A percentile compares a stretch with the other conserved stretches of the same genome.
phyloP scores from a whole-genome alignment of 2,329 filamentous ascomycete species.

The Alternaria infectoria region DNA sequence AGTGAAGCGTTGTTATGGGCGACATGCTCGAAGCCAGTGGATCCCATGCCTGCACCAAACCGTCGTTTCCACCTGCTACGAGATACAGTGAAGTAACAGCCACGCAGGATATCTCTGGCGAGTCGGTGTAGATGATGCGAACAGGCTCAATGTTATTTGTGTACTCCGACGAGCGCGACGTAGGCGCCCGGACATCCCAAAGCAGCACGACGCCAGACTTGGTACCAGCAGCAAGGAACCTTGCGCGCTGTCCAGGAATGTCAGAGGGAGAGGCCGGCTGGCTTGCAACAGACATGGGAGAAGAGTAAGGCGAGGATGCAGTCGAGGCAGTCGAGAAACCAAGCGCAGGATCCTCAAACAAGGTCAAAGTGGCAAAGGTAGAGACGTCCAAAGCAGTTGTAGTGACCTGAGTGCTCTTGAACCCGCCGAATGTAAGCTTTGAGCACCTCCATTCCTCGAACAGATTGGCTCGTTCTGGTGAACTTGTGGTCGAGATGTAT shows the following conservation, averaged over 20 bases:
- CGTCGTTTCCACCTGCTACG: slow-evolving; percentile 92
- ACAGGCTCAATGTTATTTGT: slow-evolving; percentile 70
- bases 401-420: slow-evolving; percentile 68
- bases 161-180: slow-evolving; percentile 61
- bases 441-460: slow-evolving; percentile 72
- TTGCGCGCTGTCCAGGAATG: slow-evolving; percentile 82
- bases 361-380: slow-evolving; percentile 71
- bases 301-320: slow-evolving; percentile 61
- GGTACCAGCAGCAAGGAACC: slow-evolving; percentile 82
- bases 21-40: slow-evolving; percentile 80
- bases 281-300: slow-evolving; percentile 59
- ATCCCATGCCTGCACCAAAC: slow-evolving; percentile 96
- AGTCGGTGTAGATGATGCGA: slow-evolving; percentile 87
- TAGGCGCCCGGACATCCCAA: slow-evolving; percentile 80
- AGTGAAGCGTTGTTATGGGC: slow-evolving; percentile 85
- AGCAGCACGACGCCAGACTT: slow-evolving; percentile 76
- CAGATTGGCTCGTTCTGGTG: slow-evolving; percentile 43
- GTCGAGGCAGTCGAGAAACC: slow-evolving; percentile 62
- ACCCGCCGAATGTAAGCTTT: slow-evolving; percentile 65
- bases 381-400: slow-evolving; percentile 77
- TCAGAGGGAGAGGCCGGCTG: slow-evolving; percentile 59
- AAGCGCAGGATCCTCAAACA: slow-evolving; percentile 78
- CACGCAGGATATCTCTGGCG: slow-evolving; percentile 82
- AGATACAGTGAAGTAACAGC: slow-evolving; percentile 85
- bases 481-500: slow-evolving; percentile 45